phyloP scores from a whole-genome alignment of 1,284 basidiomycete species.

The Naganishia albida region DNA sequence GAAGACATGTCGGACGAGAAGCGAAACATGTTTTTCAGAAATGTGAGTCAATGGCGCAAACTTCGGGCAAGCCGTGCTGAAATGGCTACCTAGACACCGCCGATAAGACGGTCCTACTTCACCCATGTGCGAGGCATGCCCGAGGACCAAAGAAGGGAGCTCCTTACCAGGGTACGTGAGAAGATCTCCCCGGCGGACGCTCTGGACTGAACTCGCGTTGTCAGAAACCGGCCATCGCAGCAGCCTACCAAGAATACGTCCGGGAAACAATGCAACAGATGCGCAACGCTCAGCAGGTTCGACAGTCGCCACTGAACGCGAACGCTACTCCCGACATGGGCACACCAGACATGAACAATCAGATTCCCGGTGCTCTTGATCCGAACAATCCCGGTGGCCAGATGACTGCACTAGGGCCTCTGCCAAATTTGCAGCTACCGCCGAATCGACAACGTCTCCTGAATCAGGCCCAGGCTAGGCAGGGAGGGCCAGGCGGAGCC shows the following conservation, averaged over 20 bases:
- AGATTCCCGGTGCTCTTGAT: conserved; percentile 8
- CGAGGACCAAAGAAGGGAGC: conserved; percentile 32
- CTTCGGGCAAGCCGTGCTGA: neutral
- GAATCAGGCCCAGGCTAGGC: conserved; percentile 23
- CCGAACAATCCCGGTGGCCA: conserved; percentile 17
- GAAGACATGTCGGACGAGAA: conserved; percentile 42
- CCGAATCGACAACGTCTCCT: conserved; percentile 40
- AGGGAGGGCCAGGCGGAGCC: neutral
- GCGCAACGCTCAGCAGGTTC: conserved; percentile 6
- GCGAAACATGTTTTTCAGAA: conserved; percentile 41
- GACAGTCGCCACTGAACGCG: conserved; percentile 17
- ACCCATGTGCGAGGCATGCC: conserved; percentile 33
- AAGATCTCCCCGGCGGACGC: conserved; percentile 1
- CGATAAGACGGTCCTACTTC: conserved; percentile 41
- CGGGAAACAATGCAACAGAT: conserved; percentile 12
- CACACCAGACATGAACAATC: conserved; percentile 8
- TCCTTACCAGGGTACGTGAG: conserved; percentile 28
- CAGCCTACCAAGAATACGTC: conserved; percentile 22
- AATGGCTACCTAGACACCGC: conserved; percentile 36
- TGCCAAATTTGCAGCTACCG: conserved; percentile 46
- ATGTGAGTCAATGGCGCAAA: conserved; percentile 34
- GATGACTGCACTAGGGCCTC: conserved; percentile 25
- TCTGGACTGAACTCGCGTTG: neutral
- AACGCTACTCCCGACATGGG: conserved; percentile 12
- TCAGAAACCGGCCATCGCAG: conserved; percentile 22